Conservation (phyloP, 163 green algal species). For the Scenedesmus sp. region DNA sequence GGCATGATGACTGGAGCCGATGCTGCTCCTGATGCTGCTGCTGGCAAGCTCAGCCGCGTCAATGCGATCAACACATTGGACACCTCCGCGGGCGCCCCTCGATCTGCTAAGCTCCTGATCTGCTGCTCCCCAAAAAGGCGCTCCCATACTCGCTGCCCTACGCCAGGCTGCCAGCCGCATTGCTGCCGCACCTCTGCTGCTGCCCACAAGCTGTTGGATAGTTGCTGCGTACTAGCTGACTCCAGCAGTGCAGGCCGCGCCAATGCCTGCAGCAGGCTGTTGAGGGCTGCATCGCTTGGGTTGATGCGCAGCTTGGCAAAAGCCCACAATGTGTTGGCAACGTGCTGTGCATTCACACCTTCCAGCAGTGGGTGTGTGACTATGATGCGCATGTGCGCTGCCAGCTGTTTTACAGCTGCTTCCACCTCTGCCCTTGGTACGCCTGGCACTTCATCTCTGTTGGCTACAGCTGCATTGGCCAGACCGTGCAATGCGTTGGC, state of each 20-base stretch:
- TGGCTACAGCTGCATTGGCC: background rate
- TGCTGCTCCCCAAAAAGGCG: background rate
- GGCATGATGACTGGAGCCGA: background rate
- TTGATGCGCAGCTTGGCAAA: conserved; percentile 2
- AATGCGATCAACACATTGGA: background rate
- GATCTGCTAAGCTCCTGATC: background rate
- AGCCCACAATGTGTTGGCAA: background rate
- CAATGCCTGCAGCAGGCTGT: background rate
- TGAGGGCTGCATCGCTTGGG: background rate
- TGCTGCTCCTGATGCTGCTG: background rate
- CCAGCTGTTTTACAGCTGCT: background rate
- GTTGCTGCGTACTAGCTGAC: background rate
- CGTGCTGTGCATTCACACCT: background rate
- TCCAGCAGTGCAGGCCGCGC: background rate
- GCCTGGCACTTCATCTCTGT: background rate
- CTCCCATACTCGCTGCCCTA: background rate
- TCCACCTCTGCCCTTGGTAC: background rate
- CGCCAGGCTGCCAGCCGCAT: background rate
- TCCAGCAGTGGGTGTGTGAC: background rate
- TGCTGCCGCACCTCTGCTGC: background rate
- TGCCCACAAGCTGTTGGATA: background rate
- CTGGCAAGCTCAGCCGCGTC: background rate
- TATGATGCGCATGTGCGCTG: background rate
- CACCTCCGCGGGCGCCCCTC: background rate
- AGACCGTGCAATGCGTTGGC: background rate